Evolutionary conservation across 345 rosid species (phyloP), one percentile per base, ranked within the genome.

Genomic region (Linum lewisii): DNA sequence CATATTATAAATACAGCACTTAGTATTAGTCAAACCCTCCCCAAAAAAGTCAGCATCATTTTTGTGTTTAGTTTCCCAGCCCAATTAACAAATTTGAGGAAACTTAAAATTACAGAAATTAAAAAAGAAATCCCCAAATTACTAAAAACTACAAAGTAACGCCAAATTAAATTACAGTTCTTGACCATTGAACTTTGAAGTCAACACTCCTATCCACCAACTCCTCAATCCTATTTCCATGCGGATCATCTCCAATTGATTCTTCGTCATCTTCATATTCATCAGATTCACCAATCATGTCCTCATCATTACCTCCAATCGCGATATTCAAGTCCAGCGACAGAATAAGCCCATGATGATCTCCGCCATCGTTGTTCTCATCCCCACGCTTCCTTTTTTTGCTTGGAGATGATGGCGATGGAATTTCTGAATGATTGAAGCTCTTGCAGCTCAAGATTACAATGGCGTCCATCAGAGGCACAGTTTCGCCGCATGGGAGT

Each of bases 251-350:
- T n/a, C n/a, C 61, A 22, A 9, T 45, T 26, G 66, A 62, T n/a
- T n/a, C n/a, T n/a, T n/a, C n/a, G n/a, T n/a, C n/a, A 59, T 58
- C 11, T 11, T 70, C 77, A 23, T 62, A 69, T 19, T 50, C 71
- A 57, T 10, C 60, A 18, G 9, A 7, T 51, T 9, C 56, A 25
- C 59, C n/a, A n/a, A n/a, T n/a, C n/a, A n/a, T 52, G 10, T 72
- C 72, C 3, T 42, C 72, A 64, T 77, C 34, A 8, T 8, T 3
- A 5, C 63, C 74, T 54, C 71, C 72, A 64, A 80, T 67, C 75
- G 84, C 70, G 49, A 85, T 75, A 29, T 85, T 85, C 72, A 85
- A 69, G 66, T 85, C 93, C 8, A 85, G 72, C 19, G 75, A 67
- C 20, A 67, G 64, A 37, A 52, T 21, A 15, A 47, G 24, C 13